These are phyloP conservation scores for Fraxinus sp. DNA, from an alignment of 305 asterid genomes.

Conservation along the genomic window DNA sequence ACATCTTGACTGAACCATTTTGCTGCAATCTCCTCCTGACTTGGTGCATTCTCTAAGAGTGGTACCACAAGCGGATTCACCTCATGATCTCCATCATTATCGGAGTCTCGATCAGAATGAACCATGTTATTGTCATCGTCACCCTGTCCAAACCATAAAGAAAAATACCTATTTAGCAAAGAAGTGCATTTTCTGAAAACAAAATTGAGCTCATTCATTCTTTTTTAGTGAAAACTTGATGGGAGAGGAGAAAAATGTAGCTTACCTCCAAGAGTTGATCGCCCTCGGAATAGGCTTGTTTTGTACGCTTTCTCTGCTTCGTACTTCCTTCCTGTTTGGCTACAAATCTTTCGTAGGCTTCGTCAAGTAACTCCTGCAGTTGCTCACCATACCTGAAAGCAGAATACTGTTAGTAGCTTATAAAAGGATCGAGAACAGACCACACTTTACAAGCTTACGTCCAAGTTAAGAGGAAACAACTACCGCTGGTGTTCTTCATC, in stretches of 20 bases:
- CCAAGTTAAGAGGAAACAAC: background rate
- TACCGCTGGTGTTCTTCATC: constrained; percentile 84
- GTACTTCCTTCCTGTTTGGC: constrained; percentile 79
- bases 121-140: constrained; percentile 43
- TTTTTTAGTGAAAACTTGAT: no score
- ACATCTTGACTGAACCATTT: constrained; percentile 95
- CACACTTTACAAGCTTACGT: background rate
- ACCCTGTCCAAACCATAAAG: constrained; percentile 39
- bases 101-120: constrained; percentile 70
- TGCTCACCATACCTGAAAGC: constrained; percentile 44
- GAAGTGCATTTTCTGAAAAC: background rate
- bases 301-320: constrained; percentile 78
- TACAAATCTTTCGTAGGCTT: constrained; percentile 70
- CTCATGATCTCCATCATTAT: constrained; percentile 55
- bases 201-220: background rate
- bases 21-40: constrained; percentile 73
- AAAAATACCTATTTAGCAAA: background rate
- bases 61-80: constrained; percentile 83
- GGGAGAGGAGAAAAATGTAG: background rate
- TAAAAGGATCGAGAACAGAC: background rate
- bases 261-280: constrained; percentile 60
- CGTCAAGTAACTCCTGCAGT: constrained; percentile 68
- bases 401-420: constrained; percentile 5
- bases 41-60: constrained; percentile 55
- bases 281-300: constrained; percentile 50